phyloP scores from a whole-genome alignment of 108 stramenopile species.

The Cyclotella sp. region DNA sequence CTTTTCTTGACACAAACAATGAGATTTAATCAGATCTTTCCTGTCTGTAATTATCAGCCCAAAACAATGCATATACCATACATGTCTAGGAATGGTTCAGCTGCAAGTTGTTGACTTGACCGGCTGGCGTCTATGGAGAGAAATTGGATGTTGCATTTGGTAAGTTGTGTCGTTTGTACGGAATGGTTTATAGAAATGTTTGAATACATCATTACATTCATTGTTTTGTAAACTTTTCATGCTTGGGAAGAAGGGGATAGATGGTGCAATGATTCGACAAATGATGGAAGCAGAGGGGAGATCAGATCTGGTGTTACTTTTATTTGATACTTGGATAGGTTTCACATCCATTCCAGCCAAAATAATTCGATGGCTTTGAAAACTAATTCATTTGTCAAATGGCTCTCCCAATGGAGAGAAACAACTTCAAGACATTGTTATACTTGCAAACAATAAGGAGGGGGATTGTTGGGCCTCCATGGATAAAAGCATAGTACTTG shows the following conservation, averaged over 20 bases:
- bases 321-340: slow-evolving; percentile 84
- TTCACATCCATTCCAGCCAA: slow-evolving; percentile 70
- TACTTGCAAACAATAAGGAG: slow-evolving; percentile 88
- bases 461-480: slow-evolving; percentile 76
- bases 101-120: too few species aligned
- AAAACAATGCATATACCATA: neutral
- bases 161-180: neutral
- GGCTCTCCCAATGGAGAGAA: neutral
- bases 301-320: slow-evolving; percentile 77
- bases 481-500: slow-evolving; percentile 60
- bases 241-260: slow-evolving; percentile 27
- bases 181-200: neutral
- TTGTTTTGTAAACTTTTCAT: neutral
- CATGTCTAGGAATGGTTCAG: too few species aligned
- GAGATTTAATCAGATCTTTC: neutral
- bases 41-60: neutral
- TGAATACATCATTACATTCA: neutral
- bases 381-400: slow-evolving; percentile 45
- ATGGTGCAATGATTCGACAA: slow-evolving; percentile 84
- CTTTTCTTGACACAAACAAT: neutral
- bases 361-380: slow-evolving; percentile 82
- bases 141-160: slow-evolving; percentile 64
- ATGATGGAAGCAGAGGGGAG: slow-evolving; percentile 73
- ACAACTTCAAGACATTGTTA: slow-evolving; percentile 50
- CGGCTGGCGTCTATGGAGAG: slow-evolving; percentile 92